phyloP scores from a whole-genome alignment of 2,329 filamentous ascomycete genomes.

The Neophaeococcomyces aloes region DNA sequence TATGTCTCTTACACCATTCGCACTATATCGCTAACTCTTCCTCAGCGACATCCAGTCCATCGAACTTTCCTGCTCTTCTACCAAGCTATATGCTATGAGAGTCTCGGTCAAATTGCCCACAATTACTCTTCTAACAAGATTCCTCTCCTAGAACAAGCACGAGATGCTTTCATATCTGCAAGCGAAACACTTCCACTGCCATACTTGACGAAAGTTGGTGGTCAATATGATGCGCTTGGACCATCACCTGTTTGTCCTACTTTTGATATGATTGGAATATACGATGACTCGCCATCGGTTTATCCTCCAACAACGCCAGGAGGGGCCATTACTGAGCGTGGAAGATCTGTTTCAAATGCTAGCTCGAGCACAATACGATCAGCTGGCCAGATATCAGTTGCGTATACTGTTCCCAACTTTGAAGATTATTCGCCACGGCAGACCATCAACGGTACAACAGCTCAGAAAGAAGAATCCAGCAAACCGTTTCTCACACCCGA shows the following conservation, averaged over 20 bases:
- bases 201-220: constrained; percentile 5
- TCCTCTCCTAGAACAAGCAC: constrained; percentile 15
- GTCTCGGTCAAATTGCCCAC: constrained; percentile 19
- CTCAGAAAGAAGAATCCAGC: background rate
- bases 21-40: background rate
- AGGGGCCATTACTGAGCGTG: background rate
- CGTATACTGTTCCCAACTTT: background rate
- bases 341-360: background rate
- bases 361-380: background rate
- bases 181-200: constrained; percentile 15
- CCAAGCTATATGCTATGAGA: constrained; percentile 19
- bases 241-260: background rate
- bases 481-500: background rate
- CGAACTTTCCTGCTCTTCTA: constrained; percentile 20
- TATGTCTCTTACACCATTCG: background rate
- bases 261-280: background rate
- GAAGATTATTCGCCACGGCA: constrained; percentile 6
- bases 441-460: constrained; percentile 1
- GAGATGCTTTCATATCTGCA: constrained; percentile 15
- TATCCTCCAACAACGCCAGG: background rate
- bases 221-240: constrained; percentile 9
- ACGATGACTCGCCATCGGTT: background rate
- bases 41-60: constrained; percentile 18
- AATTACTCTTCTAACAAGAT: constrained; percentile 19
- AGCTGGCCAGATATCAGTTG: background rate